Base-by-base conservation (phyloP, 2,329 filamentous ascomycete species). In the Penicillium sp. region DNA sequence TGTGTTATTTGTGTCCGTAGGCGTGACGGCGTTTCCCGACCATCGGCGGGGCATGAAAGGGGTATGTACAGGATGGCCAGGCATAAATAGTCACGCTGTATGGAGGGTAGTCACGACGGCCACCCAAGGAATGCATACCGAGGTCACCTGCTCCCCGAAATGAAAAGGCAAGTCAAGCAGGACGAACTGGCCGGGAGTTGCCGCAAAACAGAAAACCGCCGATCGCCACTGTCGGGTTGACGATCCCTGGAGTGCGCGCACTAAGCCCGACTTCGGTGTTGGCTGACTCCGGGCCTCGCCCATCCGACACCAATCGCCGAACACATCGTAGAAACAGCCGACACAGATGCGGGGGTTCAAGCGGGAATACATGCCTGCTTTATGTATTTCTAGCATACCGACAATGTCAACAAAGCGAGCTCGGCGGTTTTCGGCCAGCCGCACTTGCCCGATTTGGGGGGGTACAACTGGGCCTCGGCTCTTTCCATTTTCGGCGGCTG, bases 391-490 rank as follows among this genome's bases (percentile, higher is more conserved):
- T 38, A 10, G 18, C 16, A 10, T 13, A 10, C 20, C 20, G 20
- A 22, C 20, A 22, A 22, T 28, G 9, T 3, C 7, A 10, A 28
- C 27, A 41, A 3, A 16, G 24, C 20, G 14, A 41, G 6, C 18
- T 55, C 53, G 55, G 48, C 43, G 38, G 36, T 52, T 48, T 48
- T 54, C 54, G 55, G 55, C 28, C 35, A 46, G 28, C 14, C 18
- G 43, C 36, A 31, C 38, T 44, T 48, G 43, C 46, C 56, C 43
- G 35, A 56, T 55, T 50, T 24, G 51, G 42, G 31, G 57, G 42
- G 31, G 57, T 56, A 60, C 63, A 28, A 14, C 13, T 44, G 25
- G 22, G 39, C 56, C 60, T 54, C 53, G 55, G 56, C 51, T 50
- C 38, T 51, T 56, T 46, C 54, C 51, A 33, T 33, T 50, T 52